These are phyloP conservation scores for Rachicladosporium sp. DNA, from an alignment of 2,329 filamentous ascomycete species.

Conservation along the genomic window DNA sequence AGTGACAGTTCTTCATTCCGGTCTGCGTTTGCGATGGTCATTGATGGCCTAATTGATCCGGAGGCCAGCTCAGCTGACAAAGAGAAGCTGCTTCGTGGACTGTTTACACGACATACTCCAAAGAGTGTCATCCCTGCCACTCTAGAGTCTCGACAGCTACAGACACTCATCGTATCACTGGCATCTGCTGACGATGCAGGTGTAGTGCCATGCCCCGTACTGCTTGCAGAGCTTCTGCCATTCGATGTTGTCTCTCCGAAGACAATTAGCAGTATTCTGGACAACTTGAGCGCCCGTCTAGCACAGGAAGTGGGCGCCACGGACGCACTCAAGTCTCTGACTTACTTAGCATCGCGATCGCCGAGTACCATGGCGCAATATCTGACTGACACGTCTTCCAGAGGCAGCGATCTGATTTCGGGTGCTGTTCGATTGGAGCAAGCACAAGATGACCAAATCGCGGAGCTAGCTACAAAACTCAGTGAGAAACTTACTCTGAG, in stretches of 20 bases:
- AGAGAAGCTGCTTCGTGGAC: constrained; percentile 11
- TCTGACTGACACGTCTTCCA: not conserved
- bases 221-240: constrained; percentile 4
- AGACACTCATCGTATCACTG: not conserved
- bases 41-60: constrained; percentile 10
- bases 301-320: not conserved
- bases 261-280: not conserved
- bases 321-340: constrained; percentile 1
- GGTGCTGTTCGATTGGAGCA: constrained; percentile 5
- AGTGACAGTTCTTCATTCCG: constrained; percentile 22
- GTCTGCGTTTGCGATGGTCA: constrained; percentile 14
- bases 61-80: constrained; percentile 1
- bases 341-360: constrained; percentile 2
- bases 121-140: constrained; percentile 18
- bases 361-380: constrained; percentile 1
- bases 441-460: constrained; percentile 4
- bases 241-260: not conserved
- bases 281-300: constrained; percentile 1
- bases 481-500: constrained; percentile 2
- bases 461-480: constrained; percentile 4
- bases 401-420: constrained; percentile 2
- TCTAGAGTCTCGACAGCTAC: constrained; percentile 1
- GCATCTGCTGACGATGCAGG: not conserved
- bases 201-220: not conserved
- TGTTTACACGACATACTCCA: constrained; percentile 25